Evolutionary conservation across 2,329 filamentous ascomycete genomes (phyloP).

Genomic region (Oidium heveae): DNA sequence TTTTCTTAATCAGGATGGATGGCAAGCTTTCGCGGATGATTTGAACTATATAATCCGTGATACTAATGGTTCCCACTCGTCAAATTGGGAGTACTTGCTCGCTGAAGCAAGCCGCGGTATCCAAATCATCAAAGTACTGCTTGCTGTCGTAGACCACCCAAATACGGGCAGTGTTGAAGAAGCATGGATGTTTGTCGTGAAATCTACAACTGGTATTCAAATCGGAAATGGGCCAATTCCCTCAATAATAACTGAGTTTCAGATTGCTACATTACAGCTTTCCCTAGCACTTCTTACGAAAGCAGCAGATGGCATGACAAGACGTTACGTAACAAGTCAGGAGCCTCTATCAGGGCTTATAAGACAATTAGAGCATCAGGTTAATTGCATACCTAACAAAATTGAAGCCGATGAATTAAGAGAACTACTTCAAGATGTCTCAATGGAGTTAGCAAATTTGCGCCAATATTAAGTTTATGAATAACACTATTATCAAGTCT

Average conservation of each 20-base stretch:
- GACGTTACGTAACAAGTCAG: slow-evolving; percentile 25
- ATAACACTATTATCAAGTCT: too few species aligned
- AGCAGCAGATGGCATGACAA: slow-evolving; percentile 21
- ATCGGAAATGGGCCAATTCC: slow-evolving; percentile 2
- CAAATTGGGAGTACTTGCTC: not conserved
- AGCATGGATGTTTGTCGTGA: slow-evolving; percentile 31
- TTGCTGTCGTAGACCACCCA: slow-evolving; percentile 24
- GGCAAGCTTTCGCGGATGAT: slow-evolving; percentile 26
- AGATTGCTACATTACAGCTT: slow-evolving; percentile 28
- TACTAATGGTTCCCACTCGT: not conserved
- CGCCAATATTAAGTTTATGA: not conserved
- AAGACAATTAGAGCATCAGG: slow-evolving; percentile 15
- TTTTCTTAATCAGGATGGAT: slow-evolving; percentile 27
- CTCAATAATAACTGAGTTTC: slow-evolving; percentile 19
- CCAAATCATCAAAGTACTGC: slow-evolving; percentile 29
- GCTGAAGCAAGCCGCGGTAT: slow-evolving; percentile 22
- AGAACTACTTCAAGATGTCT: slow-evolving; percentile 23
- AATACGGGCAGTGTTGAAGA: slow-evolving; percentile 20
- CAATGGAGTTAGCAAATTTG: slow-evolving; percentile 7
- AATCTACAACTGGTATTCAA: slow-evolving; percentile 19
- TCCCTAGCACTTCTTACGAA: slow-evolving; percentile 24
- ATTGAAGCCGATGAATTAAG: slow-evolving; percentile 15
- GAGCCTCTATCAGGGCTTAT: slow-evolving; percentile 24
- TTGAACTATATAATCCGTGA: slow-evolving; percentile 16
- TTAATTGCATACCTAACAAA: slow-evolving; percentile 6